These are phyloP conservation scores for Phylloporus rhodoxanthus DNA, from an alignment of 768 basidiomycete species.

Conservation along the genomic window DNA sequence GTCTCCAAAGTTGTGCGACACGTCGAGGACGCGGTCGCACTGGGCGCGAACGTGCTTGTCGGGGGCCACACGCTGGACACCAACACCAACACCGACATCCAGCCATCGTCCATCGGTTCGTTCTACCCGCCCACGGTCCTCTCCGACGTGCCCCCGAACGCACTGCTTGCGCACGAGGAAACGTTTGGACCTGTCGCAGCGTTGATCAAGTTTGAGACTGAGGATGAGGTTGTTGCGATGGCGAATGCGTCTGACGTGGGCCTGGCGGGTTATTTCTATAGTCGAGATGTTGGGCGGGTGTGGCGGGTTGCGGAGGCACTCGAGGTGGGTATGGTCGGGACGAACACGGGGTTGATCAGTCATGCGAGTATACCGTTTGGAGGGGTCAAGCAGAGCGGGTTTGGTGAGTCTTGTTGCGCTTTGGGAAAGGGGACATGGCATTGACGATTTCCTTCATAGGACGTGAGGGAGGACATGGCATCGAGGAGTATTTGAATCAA, in stretches of 20 bases:
- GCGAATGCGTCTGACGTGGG: slow-evolving; percentile 84
- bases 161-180: slow-evolving; percentile 73
- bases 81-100: slow-evolving; percentile 40
- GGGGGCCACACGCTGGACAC: slow-evolving; percentile 74
- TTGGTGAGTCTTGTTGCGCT: slow-evolving; percentile 34
- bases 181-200: slow-evolving; percentile 94
- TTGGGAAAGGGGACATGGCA: background rate
- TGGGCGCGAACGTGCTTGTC: slow-evolving; percentile 82
- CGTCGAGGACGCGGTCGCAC: slow-evolving; percentile 78
- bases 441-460: slow-evolving; percentile 34
- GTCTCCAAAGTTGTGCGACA: slow-evolving; percentile 82
- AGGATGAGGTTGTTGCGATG: slow-evolving; percentile 82
- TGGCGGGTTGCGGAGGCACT: slow-evolving; percentile 94
- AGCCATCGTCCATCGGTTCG: slow-evolving; percentile 30
- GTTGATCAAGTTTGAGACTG: slow-evolving; percentile 84
- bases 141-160: slow-evolving; percentile 67
- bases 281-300: slow-evolving; percentile 76
- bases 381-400: slow-evolving; percentile 85
- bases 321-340: slow-evolving; percentile 90
- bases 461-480: slow-evolving; percentile 84
- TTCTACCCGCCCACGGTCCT: slow-evolving; percentile 91
- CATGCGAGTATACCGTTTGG: slow-evolving; percentile 83
- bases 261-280: slow-evolving; percentile 92
- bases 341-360: slow-evolving; percentile 75
- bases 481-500: slow-evolving; percentile 80